Base-by-base conservation (phyloP, 208 protist species). In the Jaenimonas drosophilae region DNA sequence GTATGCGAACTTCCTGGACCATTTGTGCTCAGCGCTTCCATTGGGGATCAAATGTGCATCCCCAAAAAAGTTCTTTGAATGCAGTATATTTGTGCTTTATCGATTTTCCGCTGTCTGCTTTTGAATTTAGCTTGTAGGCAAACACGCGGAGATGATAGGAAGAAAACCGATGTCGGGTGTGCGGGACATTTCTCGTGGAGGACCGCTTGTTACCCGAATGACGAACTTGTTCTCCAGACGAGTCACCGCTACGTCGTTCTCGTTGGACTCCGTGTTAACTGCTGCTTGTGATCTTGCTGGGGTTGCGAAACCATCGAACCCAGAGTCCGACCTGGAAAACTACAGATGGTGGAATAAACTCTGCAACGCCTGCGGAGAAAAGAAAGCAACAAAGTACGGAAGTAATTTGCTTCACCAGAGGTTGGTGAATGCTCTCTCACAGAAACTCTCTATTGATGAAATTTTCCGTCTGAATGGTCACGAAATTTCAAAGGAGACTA, bases 331-430 rank as follows among this genome's bases (percentile, higher is more conserved):
- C 7, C 25, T 94, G 32, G 53, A 66, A 2, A 55, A 90, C 46
- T 66, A 51, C 34, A 63, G 67, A 20, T 88, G 73, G 71, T 94
- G 86, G 82, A 68, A 73, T 34, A 94, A 91, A 54, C 65, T 94
- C 3, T 91, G 86, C 45, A 42, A 49, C 0, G 86, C 86, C 0
- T 91, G 81, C 48, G 63, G 48, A 41, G 59, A 86, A 5, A 94
- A 91, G 49, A 63, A 46, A 12, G 73, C 54, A 3, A 84, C 78
- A 7, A 54, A 53, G 30, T 71, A 79, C 54, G 86, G 86, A 17
- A 73, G 61, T 23, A 36, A 49, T 20, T 43, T 91, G 23, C 64
- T 94, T 32, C 77, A 75, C 23, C 19, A 36, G 12, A 67, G 76
- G 1, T 66, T 94, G n/a, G 59, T 85, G 17, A 70, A 71, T 33